phyloP scores from a whole-genome alignment of 2,329 filamentous ascomycete genomes.

The Ceratocystis diversiconidia region DNA sequence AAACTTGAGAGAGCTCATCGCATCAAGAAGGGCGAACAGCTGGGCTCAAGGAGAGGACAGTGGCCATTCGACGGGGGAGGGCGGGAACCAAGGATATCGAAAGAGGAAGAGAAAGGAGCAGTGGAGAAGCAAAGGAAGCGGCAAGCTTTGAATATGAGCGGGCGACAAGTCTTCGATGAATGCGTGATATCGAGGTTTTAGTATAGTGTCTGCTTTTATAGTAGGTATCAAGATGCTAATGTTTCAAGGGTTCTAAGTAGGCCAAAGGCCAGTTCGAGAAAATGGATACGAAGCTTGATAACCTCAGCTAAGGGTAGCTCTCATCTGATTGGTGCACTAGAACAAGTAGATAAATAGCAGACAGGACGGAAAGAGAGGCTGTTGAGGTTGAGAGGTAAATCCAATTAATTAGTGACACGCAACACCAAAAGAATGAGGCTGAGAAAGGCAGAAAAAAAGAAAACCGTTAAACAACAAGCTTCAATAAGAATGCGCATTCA shows the following conservation, averaged over 20 bases:
- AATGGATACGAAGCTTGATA: constrained; percentile 5
- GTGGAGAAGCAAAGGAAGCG: neutral
- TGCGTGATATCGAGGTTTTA: neutral
- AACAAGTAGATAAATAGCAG: neutral
- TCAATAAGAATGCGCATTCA: constrained; percentile 1
- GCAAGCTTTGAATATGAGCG: no score
- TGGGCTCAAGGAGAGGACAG: neutral
- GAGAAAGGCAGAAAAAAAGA: constrained; percentile 1
- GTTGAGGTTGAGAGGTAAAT: neutral
- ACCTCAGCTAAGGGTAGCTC: neutral
- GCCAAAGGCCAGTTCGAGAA: neutral
- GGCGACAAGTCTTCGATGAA: neutral
- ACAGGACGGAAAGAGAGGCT: neutral
- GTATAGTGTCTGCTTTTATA: neutral
- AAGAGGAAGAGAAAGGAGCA: neutral
- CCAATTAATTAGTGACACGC: constrained; percentile 1
- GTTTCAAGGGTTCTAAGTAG: neutral
- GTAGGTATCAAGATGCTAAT: neutral
- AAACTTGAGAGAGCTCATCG: constrained; percentile 86
- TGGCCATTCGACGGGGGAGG: constrained; percentile 8
- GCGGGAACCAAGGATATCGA: neutral
- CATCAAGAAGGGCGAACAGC: constrained; percentile 11
- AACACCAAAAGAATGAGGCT: neutral
- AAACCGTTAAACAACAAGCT: neutral
- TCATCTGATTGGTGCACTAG: neutral